These are phyloP conservation scores for Wickerhamomyces bovis DNA, from an alignment of 805 yeast species.

Conservation along the genomic window DNA sequence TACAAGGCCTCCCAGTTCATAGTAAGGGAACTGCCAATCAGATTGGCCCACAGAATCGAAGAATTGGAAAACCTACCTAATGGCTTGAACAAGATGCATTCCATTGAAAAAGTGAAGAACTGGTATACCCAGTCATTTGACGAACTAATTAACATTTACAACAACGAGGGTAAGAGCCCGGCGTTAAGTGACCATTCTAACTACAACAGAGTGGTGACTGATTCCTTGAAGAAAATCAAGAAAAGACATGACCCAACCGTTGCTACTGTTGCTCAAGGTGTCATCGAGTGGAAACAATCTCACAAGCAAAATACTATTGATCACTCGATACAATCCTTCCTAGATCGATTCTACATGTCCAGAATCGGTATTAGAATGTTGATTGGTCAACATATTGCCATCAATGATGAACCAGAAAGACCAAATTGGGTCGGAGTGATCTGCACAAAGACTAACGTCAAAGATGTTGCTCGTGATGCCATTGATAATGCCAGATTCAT, in stretches of 20 bases:
- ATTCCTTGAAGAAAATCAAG: constrained; percentile 64
- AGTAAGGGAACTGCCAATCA: constrained; percentile 79
- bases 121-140: constrained; percentile 93
- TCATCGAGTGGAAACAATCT: constrained; percentile 76
- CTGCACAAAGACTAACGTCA: constrained; percentile 76
- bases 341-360: constrained; percentile 85
- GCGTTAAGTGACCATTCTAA: constrained; percentile 56
- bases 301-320: constrained; percentile 47
- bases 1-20: constrained; percentile 81
- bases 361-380: constrained; percentile 90
- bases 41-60: constrained; percentile 80
- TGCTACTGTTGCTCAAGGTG: constrained; percentile 88
- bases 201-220: constrained; percentile 63
- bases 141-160: constrained; percentile 54
- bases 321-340: constrained; percentile 68
- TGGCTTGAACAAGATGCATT: constrained; percentile 66
- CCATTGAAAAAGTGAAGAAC: constrained; percentile 68
- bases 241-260: constrained; percentile 89
- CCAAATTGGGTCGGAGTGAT: constrained; percentile 83
- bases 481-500: constrained; percentile 86
- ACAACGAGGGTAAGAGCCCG: constrained; percentile 7
- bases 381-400: constrained; percentile 89
- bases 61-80: constrained; percentile 78
- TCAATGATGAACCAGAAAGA: constrained; percentile 58
- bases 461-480: constrained; percentile 80